Conservation (phyloP, 495 filamentous ascomycete species). For the Neurospora sp. region DNA sequence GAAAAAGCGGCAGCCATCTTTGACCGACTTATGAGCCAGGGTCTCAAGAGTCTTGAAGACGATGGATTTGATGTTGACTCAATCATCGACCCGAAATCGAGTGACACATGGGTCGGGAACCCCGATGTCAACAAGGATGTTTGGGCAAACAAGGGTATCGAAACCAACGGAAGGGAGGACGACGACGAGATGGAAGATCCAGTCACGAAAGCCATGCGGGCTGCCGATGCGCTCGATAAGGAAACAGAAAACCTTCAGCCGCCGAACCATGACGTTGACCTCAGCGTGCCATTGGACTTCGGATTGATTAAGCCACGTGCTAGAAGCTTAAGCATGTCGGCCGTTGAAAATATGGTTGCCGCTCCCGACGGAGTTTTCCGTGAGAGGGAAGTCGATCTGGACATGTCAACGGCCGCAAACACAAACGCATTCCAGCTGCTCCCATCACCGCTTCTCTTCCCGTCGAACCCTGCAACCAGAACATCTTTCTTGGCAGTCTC, state of each 20-base stretch:
- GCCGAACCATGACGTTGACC: slow-evolving; percentile 23
- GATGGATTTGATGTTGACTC: not conserved
- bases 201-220: slow-evolving; percentile 36
- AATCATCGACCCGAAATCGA: not conserved
- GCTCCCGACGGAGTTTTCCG: not conserved
- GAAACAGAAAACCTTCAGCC: slow-evolving; percentile 36
- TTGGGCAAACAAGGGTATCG: not conserved
- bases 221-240: slow-evolving; percentile 38
- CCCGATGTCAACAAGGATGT: not conserved
- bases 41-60: slow-evolving; percentile 23
- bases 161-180: not conserved
- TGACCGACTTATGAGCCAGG: slow-evolving; percentile 31
- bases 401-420: not conserved
- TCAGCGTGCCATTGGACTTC: slow-evolving; percentile 16
- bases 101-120: not conserved
- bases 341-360: slow-evolving; percentile 18
- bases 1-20: slow-evolving; percentile 34
- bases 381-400: not conserved
- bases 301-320: slow-evolving; percentile 12
- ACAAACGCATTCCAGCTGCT: not conserved
- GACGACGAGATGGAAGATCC: slow-evolving; percentile 22
- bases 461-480: not conserved
- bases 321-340: slow-evolving; percentile 28
- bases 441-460: not conserved
- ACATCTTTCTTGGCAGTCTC: not conserved